These are phyloP conservation scores for Polymyxa betae DNA, from an alignment of 208 protist species.

Conservation along the genomic window DNA sequence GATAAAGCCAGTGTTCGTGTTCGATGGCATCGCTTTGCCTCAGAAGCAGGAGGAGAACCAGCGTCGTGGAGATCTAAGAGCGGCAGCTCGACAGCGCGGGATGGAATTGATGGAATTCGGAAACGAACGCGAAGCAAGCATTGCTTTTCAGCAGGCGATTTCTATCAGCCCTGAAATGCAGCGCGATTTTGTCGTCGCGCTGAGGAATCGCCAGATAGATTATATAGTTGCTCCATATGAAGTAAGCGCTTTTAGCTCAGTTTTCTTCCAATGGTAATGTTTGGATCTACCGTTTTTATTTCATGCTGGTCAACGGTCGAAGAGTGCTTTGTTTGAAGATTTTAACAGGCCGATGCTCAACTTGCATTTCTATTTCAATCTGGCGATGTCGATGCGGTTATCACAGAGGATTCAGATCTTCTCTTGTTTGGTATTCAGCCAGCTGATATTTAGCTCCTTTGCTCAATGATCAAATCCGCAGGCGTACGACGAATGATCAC, in stretches of 20 bases:
- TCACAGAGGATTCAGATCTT: slow-evolving; percentile 98
- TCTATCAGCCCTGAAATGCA: slow-evolving; percentile 80
- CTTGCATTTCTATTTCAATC: slow-evolving; percentile 88
- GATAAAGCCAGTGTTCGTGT: background rate
- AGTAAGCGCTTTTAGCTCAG: too few species aligned
- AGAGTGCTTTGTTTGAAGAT: too few species aligned
- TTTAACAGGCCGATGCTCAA: slow-evolving; percentile 98
- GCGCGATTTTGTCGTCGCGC: slow-evolving; percentile 73
- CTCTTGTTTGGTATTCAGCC: slow-evolving; percentile 88
- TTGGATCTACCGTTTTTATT: too few species aligned
- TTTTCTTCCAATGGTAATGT: too few species aligned
- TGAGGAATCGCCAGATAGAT: slow-evolving; percentile 14
- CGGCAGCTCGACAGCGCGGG: background rate
- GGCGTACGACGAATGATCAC: background rate
- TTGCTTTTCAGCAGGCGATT: slow-evolving; percentile 76
- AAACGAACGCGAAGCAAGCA: background rate
- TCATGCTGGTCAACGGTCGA: too few species aligned
- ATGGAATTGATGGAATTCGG: background rate
- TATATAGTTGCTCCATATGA: background rate
- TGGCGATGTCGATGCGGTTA: slow-evolving; percentile 85
- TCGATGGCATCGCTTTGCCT: background rate
- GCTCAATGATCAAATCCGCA: too few species aligned
- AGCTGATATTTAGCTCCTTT: too few species aligned
- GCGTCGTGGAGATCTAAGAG: background rate
- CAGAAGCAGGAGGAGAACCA: background rate